phyloP scores from a whole-genome alignment of 2,329 filamentous ascomycete species.

The Sarocladium strictum region DNA sequence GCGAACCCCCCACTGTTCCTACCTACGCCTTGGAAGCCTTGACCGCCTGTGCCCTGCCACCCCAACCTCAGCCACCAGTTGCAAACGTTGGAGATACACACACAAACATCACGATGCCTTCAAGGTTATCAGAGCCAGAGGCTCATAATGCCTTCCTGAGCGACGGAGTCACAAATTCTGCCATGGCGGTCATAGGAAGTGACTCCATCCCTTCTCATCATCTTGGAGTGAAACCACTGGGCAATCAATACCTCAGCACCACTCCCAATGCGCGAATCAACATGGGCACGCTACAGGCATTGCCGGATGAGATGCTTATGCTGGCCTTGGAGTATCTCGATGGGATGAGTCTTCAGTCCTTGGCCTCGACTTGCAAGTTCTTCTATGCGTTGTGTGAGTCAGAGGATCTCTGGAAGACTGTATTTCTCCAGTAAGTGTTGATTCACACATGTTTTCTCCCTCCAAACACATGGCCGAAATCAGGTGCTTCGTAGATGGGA shows the following conservation, averaged over 20 bases:
- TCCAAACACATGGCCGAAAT: too few relatives aligned
- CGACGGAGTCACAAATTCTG: constrained; percentile 22
- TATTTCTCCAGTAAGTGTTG: constrained; percentile 74
- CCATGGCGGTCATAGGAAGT: constrained; percentile 8
- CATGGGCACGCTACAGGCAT: constrained; percentile 57
- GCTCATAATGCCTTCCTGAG: not conserved
- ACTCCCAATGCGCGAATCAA: constrained; percentile 59
- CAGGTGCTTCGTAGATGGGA: not conserved
- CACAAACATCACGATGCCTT: constrained; percentile 5
- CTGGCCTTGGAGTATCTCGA: constrained; percentile 72
- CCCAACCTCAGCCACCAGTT: not conserved
- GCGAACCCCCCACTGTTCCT: not conserved
- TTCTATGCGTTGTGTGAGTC: constrained; percentile 77
- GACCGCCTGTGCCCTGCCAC: not conserved
- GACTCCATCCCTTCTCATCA: constrained; percentile 69
- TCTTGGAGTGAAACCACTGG: constrained; percentile 76
- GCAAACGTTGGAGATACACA: not conserved
- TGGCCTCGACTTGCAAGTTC: constrained; percentile 78
- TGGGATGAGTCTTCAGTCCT: constrained; percentile 48
- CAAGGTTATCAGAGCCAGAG: not conserved
- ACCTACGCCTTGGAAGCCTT: not conserved
- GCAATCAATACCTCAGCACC: constrained; percentile 69
- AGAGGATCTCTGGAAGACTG: constrained; percentile 83
- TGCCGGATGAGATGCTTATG: constrained; percentile 79
- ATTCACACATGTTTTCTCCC: not conserved